phyloP scores from a whole-genome alignment of 257 asterid genomes.

The Petunia secreta region DNA sequence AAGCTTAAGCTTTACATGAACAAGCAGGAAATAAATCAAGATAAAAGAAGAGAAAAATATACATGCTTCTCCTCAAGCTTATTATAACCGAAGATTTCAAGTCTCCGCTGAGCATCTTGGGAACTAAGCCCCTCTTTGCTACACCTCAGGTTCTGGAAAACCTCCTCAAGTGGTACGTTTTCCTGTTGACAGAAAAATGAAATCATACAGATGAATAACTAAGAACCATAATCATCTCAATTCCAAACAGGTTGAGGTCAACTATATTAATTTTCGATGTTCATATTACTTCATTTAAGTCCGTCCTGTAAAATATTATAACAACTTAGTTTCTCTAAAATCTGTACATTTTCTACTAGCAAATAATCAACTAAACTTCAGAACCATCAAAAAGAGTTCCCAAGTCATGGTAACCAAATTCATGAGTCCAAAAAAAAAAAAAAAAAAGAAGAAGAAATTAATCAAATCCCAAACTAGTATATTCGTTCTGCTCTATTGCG shows the following conservation, averaged over 20 bases:
- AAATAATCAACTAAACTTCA: background rate
- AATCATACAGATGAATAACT: too few relatives aligned
- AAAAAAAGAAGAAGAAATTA: slow-evolving; percentile 28
- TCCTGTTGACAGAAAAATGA: slow-evolving; percentile 54
- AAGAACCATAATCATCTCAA: too few relatives aligned
- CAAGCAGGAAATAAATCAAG: too few relatives aligned
- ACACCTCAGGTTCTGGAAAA: slow-evolving; percentile 89
- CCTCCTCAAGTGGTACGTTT: slow-evolving; percentile 89
- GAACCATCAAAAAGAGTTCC: background rate
- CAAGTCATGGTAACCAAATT: background rate
- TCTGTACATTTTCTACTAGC: too few relatives aligned
- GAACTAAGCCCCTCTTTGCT: slow-evolving; percentile 76
- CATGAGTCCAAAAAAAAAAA: background rate
- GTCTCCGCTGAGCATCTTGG: slow-evolving; percentile 74
- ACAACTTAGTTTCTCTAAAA: too few relatives aligned
- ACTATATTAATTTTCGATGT: too few relatives aligned
- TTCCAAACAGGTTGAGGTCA: too few relatives aligned
- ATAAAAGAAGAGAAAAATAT: background rate
- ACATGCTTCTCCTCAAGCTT: slow-evolving; percentile 98
- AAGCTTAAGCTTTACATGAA: too few relatives aligned
- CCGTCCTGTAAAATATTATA: too few relatives aligned
- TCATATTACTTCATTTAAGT: too few relatives aligned
- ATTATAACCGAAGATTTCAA: slow-evolving; percentile 84
- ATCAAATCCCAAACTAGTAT: background rate
- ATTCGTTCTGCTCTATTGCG: background rate